Conservation (phyloP, 192 early-diverging fungal species). For the Coemansia sp. region DNA sequence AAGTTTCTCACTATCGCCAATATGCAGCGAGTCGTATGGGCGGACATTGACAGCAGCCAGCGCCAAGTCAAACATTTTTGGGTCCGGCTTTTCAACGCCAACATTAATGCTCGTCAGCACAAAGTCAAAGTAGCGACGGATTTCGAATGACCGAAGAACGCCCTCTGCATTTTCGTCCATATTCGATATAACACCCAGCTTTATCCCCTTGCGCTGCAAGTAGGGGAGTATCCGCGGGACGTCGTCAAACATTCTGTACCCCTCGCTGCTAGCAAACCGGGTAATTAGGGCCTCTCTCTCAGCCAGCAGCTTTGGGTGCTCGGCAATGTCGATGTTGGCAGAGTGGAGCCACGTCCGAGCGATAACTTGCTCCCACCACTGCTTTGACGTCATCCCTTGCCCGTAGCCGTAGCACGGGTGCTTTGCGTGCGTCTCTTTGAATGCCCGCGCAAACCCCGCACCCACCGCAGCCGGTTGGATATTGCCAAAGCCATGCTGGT, state of each 20-base stretch:
- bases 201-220: slow-evolving; percentile 48
- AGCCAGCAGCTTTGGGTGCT: neutral
- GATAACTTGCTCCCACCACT: slow-evolving; percentile 61
- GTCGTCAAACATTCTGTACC: slow-evolving; percentile 58
- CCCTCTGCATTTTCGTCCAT: slow-evolving; percentile 58
- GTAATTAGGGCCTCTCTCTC: slow-evolving; percentile 42
- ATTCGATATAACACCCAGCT: slow-evolving; percentile 60
- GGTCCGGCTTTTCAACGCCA: slow-evolving; percentile 58
- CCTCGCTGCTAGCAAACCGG: slow-evolving; percentile 48
- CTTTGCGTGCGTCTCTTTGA: slow-evolving; percentile 30
- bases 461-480: slow-evolving; percentile 21
- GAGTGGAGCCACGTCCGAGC: slow-evolving; percentile 45
- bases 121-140: slow-evolving; percentile 60
- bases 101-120: slow-evolving; percentile 52
- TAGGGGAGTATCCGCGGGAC: slow-evolving; percentile 48
- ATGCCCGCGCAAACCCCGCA: slow-evolving; percentile 37
- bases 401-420: slow-evolving; percentile 57
- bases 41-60: slow-evolving; percentile 31
- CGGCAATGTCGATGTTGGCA: slow-evolving; percentile 10
- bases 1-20: slow-evolving; percentile 57
- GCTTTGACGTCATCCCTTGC: slow-evolving; percentile 38
- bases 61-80: slow-evolving; percentile 55
- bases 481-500: slow-evolving; percentile 45
- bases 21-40: slow-evolving; percentile 55
- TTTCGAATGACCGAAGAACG: slow-evolving; percentile 26